Evolutionary conservation across 257 asterid genomes (phyloP).

Genomic region (Phtheirospermum japonicum): DNA sequence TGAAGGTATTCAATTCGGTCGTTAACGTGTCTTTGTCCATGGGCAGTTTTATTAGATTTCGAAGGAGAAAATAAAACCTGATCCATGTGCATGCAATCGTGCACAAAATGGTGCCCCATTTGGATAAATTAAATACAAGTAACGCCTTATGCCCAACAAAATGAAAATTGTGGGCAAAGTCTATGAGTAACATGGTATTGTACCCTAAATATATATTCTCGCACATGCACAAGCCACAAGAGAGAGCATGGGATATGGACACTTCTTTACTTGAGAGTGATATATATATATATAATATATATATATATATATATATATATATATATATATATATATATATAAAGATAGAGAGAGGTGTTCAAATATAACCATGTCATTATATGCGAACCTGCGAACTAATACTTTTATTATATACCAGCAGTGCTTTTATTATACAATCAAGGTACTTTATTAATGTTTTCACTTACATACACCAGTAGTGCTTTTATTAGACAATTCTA

Average conservation of each 20-base stretch:
- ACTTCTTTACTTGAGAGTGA: too few relatives aligned
- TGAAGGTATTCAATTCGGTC: neutral
- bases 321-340: too few relatives aligned
- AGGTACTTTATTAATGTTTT: too few relatives aligned
- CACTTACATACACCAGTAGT: too few relatives aligned
- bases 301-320: too few relatives aligned
- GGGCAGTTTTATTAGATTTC: neutral
- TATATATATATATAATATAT: neutral
- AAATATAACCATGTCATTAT: too few relatives aligned
- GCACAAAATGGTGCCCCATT: conserved; percentile 41
- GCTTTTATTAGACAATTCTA: too few relatives aligned
- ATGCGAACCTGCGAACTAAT: too few relatives aligned
- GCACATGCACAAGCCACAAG: conserved; percentile 27
- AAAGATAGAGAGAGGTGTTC: too few relatives aligned
- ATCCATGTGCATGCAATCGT: conserved; percentile 41
- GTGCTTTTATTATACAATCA: too few relatives aligned
- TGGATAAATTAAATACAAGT: conserved; percentile 4
- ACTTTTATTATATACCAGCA: too few relatives aligned
- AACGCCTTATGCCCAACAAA: conserved; percentile 17
- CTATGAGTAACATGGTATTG: conserved; percentile 35
- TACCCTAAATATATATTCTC: conserved; percentile 18
- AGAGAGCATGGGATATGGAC: neutral
- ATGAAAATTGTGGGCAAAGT: conserved; percentile 28
- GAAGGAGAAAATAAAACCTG: neutral
- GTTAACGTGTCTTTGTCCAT: conserved; percentile 1